Evolutionary conservation across 495 filamentous ascomycete species (phyloP), one percentile per base, ranked within the genome.

Genomic region (Astrothelium macrocarpum): DNA sequence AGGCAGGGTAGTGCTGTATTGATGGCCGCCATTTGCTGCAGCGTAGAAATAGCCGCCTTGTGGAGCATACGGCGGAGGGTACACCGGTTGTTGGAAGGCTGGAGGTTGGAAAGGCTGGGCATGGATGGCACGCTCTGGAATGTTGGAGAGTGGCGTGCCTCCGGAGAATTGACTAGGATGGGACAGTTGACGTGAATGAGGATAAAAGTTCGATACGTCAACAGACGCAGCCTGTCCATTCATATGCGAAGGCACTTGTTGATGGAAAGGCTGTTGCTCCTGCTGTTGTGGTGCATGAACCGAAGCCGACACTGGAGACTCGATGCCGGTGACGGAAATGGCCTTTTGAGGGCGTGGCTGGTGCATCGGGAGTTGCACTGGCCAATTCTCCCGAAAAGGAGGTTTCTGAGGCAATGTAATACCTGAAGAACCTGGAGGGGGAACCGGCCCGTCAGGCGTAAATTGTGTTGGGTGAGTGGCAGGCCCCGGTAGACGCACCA

Each of bases 341-440:
- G 91, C 78, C 78, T 97, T 96, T 74, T 97, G 91, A 2, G 94
- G 94, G 49, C 90, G 88, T 60, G 94, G 94, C 72, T 99, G 94
- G 70, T 97, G 90, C 89, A 97, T 96, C 5, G 91, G 88, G 43
- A 97, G 85, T 26, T 83, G 79, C 53, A 78, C 86, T 53, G 82
- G 83, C 63, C 86, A 86, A 71, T 85, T 92, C 76, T 95, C 92
- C 59, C 86, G 86, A 77, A 87, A 90, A 1, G 81, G 79, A 2
- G 88, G 88, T 68, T 89, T 89, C 69, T 88, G 86, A 28, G 84
- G 82, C 31, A 84, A 79, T 29, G 84, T 83, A 65, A 56, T 20
- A 56, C 23, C 20, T 12, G 12, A 20, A 56, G 49, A 3, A 16
- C 25, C 25, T 25, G 12, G 49, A 29, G 49, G 9, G 25, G 25